Base-by-base conservation (phyloP, 2,329 filamentous ascomycete species). In the Sphaerostilbella broomeana region DNA sequence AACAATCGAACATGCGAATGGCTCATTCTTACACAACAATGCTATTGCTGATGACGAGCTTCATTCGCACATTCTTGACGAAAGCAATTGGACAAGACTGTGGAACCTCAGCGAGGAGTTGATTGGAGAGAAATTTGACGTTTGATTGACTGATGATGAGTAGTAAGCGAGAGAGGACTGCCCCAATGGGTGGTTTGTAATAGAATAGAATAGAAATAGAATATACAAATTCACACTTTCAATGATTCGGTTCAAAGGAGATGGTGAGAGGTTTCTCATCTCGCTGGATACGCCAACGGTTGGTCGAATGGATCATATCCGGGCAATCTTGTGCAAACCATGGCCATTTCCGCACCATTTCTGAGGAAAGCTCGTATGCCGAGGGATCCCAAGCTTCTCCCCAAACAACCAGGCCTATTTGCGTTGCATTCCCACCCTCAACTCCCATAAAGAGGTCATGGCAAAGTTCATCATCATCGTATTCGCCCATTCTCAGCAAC, bases 341-440 rank as follows among this genome's bases (percentile, higher is more conserved):
- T 3, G 45, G 54, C 65, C 67, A 74, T 42, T 70, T 72, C 18
- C 52, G 51, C 7, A 65, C 43, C 45, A 75, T 72, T 0, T 41
- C 37, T 11, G 61, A 57, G 0, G 61, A 70, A 0, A 67, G 51
- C 45, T 74, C 71, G 69, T 70, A 75, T 11, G 59, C 64, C 0
- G 44, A 39, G 2, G 58, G 41, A 38, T 72, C 59, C 59, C 61
- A 69, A 0, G 69, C 58, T 11, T 69, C 63, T 2, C 67, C 66
- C 70, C 70, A 73, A 2, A 72, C 63, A 11, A 72, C 53, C 3
- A 73, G 29, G 3, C 45, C 45, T 4, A 43, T 39, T 26, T 39
- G 40, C n/a, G n/a, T n/a, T n/a, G n/a, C n/a, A n/a, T n/a, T n/a
- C 24, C 31, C 38, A 12, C 38, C 29, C 5, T 45, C 39, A 13